phyloP scores from a whole-genome alignment of 2,329 filamentous ascomycete genomes.

The Aspergillus brunneoviolaceus region DNA sequence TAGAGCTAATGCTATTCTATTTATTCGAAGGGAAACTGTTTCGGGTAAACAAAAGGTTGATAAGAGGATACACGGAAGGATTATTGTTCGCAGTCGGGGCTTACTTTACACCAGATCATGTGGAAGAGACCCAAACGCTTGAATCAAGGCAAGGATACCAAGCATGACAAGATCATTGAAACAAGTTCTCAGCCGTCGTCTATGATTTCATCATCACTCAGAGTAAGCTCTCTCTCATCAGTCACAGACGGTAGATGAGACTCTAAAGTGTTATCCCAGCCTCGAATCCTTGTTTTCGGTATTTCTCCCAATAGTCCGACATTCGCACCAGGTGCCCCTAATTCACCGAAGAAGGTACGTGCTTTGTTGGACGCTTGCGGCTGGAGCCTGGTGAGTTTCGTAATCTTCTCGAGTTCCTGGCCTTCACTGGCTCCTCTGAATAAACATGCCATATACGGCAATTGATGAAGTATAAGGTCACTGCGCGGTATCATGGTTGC shows the following conservation, averaged over 20 bases:
- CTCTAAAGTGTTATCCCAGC: conserved; percentile 25
- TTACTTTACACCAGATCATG: no score
- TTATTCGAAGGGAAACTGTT: no score
- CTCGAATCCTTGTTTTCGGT: conserved; percentile 4
- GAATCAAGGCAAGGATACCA: background rate
- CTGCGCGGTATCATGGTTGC: conserved; percentile 36
- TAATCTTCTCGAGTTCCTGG: conserved; percentile 66
- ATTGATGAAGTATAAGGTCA: conserved; percentile 67
- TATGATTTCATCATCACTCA: conserved; percentile 84
- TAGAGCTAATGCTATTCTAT: no score
- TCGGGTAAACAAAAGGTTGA: no score
- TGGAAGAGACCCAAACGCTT: no score
- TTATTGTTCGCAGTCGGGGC: no score
- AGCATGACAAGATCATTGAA: background rate
- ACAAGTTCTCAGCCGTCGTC: conserved; percentile 51
- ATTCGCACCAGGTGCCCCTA: background rate
- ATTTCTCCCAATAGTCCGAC: background rate
- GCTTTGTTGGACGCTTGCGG: background rate
- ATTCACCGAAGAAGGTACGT: conserved; percentile 12
- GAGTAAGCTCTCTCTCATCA: conserved; percentile 64
- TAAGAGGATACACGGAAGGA: no score
- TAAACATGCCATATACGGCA: conserved; percentile 74
- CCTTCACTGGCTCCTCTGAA: conserved; percentile 51
- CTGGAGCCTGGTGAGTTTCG: conserved; percentile 25
- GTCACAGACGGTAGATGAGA: conserved; percentile 21